A percentile compares a stretch with the other conserved stretches of the same genome.
Evolutionary conservation across 2,329 filamentous ascomycete species (phyloP).

Genomic region (Calonectria pteridis): DNA sequence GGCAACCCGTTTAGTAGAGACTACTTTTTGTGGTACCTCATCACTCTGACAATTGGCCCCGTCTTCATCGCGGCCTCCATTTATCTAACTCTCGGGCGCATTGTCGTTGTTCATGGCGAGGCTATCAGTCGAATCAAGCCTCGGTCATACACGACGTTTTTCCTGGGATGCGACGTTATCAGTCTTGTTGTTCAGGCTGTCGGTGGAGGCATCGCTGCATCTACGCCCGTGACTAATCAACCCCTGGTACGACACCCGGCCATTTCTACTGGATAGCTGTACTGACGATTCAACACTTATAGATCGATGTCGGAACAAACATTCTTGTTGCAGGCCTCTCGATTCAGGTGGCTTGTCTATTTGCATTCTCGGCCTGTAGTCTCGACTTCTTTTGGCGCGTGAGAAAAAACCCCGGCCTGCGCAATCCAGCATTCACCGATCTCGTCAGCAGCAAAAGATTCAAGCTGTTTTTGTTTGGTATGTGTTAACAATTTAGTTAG

Average conservation of each 20-base stretch:
- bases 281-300: neutral
- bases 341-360: slow-evolving; percentile 31
- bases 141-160: slow-evolving; percentile 29
- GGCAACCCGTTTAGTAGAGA: slow-evolving; percentile 33
- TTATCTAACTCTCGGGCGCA: slow-evolving; percentile 40
- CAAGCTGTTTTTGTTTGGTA: slow-evolving; percentile 29
- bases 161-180: slow-evolving; percentile 34
- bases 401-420: slow-evolving; percentile 22
- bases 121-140: slow-evolving; percentile 29
- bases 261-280: neutral
- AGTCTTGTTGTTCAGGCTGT: slow-evolving; percentile 34
- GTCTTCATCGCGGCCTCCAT: slow-evolving; percentile 42
- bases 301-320: slow-evolving; percentile 33
- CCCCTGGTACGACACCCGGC: slow-evolving; percentile 17
- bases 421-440: slow-evolving; percentile 26
- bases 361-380: slow-evolving; percentile 33
- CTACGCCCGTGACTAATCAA: slow-evolving; percentile 30
- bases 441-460: slow-evolving; percentile 28
- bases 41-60: slow-evolving; percentile 41
- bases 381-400: slow-evolving; percentile 34
- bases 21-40: slow-evolving; percentile 35
- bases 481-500: neutral
- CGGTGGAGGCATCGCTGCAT: slow-evolving; percentile 34
- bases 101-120: slow-evolving; percentile 37
- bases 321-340: slow-evolving; percentile 37